A percentile compares a stretch with the other conserved stretches of the same genome.
phyloP scores from a whole-genome alignment of 2,329 filamentous ascomycete species.

The Coleophoma eucalyptorum region DNA sequence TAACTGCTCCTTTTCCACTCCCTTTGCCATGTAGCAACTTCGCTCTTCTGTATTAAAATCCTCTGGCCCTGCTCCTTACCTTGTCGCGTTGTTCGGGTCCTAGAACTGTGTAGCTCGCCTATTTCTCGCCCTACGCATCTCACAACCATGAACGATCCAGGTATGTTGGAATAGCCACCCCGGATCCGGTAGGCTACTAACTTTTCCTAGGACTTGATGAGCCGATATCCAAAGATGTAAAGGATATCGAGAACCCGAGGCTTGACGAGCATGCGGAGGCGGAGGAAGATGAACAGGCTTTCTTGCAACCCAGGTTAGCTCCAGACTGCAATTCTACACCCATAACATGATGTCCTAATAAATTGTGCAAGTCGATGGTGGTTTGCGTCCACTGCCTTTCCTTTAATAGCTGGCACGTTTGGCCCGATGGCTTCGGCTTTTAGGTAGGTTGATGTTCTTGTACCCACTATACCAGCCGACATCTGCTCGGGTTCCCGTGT shows the following conservation, averaged over 20 bases:
- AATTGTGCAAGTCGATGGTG: slow-evolving; percentile 41
- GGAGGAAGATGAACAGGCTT: slow-evolving; percentile 23
- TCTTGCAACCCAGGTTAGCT: slow-evolving; percentile 20
- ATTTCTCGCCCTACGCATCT: no score
- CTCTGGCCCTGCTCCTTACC: no score
- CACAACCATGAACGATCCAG: slow-evolving; percentile 23
- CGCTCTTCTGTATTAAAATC: no score
- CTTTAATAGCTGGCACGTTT: slow-evolving; percentile 77
- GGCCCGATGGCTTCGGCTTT: slow-evolving; percentile 85
- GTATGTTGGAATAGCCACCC: neutral
- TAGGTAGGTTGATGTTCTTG: no score
- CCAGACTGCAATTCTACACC: no score
- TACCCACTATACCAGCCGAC: no score
- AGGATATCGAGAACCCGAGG: slow-evolving; percentile 21
- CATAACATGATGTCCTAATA: neutral
- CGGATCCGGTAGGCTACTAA: no score
- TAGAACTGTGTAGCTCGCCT: no score
- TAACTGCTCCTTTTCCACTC: no score
- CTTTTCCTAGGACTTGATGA: slow-evolving; percentile 15
- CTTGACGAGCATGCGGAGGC: slow-evolving; percentile 15
- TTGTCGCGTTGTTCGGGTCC: no score
- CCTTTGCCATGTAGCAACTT: no score
- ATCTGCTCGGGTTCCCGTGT: no score
- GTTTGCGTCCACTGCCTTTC: slow-evolving; percentile 63
- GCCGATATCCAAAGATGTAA: slow-evolving; percentile 20